Conservation (phyloP, 179 eudicot species). For the Camellia oleifera region DNA sequence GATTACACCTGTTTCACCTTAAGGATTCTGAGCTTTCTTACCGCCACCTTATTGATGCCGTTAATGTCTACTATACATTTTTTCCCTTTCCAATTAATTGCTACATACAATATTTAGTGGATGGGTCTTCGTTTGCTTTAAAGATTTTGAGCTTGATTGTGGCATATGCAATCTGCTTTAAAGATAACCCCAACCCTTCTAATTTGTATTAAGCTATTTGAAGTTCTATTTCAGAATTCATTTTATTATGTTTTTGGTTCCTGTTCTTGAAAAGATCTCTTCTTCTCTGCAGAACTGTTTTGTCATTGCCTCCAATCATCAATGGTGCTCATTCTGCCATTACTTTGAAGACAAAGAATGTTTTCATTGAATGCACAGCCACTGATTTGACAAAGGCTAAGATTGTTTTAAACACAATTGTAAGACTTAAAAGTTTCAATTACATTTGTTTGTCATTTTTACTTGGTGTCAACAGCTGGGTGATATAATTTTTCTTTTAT, state of each 20-base stretch:
- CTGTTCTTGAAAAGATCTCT: not conserved
- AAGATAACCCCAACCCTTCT: not conserved
- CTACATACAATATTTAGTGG: not conserved
- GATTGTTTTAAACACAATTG: conserved; percentile 92
- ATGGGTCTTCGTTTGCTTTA: conserved; percentile 3
- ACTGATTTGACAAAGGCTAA: conserved; percentile 95
- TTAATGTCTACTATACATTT: not conserved
- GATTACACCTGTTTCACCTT: conserved; percentile 1
- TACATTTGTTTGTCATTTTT: conserved; percentile 7
- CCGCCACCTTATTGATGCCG: not conserved
- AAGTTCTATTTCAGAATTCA: not conserved
- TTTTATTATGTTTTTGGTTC: not conserved
- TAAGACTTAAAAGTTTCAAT: conserved; percentile 19
- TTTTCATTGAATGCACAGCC: conserved; percentile 96
- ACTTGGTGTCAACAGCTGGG: not conserved
- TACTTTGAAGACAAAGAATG: conserved; percentile 77
- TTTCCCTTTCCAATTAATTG: not conserved
- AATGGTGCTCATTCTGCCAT: conserved; percentile 97
- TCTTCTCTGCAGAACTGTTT: conserved; percentile 68
- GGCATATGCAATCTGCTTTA: not conserved
- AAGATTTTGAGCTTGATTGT: not conserved
- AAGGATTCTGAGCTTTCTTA: conserved; percentile 8
- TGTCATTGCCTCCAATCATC: conserved; percentile 94
- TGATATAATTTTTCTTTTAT: conserved; percentile 14
- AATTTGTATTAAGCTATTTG: not conserved